Conservation (phyloP, 495 filamentous ascomycete genomes). For the Aspergillus coremiiformis region DNA sequence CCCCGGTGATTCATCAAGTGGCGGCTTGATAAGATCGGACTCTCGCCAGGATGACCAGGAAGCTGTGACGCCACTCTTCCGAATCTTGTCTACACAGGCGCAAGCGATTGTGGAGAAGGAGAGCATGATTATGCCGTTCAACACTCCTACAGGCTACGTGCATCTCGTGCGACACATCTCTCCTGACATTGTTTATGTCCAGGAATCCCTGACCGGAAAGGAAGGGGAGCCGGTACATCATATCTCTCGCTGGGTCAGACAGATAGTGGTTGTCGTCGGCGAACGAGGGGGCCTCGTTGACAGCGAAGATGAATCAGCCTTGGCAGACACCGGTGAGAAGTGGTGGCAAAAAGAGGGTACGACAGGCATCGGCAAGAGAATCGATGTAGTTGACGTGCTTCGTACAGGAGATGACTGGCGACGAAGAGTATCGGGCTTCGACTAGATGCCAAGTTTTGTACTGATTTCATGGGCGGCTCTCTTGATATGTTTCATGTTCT, state of each 20-base stretch:
- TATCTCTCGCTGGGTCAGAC: slow-evolving; percentile 77
- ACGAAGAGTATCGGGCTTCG: slow-evolving; percentile 61
- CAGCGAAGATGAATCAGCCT: slow-evolving; percentile 70
- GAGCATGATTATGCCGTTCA: slow-evolving; percentile 81
- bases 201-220: slow-evolving; percentile 66
- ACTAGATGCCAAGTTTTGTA: slow-evolving; percentile 37
- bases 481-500: slow-evolving; percentile 19
- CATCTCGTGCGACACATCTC: slow-evolving; percentile 78
- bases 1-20: slow-evolving; percentile 55
- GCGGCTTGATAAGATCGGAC: slow-evolving; percentile 41
- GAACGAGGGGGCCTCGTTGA: slow-evolving; percentile 81
- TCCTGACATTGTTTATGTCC: slow-evolving; percentile 77
- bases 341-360: slow-evolving; percentile 83
- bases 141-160: slow-evolving; percentile 63
- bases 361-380: slow-evolving; percentile 76
- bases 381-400: slow-evolving; percentile 76
- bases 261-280: slow-evolving; percentile 78
- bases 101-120: slow-evolving; percentile 71
- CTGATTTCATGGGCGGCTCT: slow-evolving; percentile 13
- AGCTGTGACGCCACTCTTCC: slow-evolving; percentile 51
- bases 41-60: slow-evolving; percentile 35
- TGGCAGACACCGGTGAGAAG: slow-evolving; percentile 48
- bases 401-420: slow-evolving; percentile 78
- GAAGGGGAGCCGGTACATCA: slow-evolving; percentile 61
- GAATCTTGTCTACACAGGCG: slow-evolving; percentile 68